Evolutionary conservation across 331 rosid species (phyloP), one percentile per base, ranked within the genome.

Genomic region (Erythrophleum ivorense): DNA sequence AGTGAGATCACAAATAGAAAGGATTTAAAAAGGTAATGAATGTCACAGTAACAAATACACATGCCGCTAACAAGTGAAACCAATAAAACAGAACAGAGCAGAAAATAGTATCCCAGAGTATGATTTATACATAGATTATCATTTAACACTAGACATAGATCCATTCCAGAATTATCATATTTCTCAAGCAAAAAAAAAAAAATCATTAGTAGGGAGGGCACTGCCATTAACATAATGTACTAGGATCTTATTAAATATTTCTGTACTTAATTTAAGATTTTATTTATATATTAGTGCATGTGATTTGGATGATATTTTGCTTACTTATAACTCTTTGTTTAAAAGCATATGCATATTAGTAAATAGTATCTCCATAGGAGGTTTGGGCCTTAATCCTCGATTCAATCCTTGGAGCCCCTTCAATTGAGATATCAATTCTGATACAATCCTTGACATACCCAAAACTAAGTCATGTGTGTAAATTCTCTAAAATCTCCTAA

Each of bases 401-500:
- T 15, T 41, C 36, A 48, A 78, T 54, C 5, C 41, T 21, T 16
- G 29, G n/a, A 36, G 45, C 31, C 66, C 64, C 60, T 75, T 10
- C 9, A 73, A 45, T 40, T 24, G 38, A 43, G 29, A 53, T 74
- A 38, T 38, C 24, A 3, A 74, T 49, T 55, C 15, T 74, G 66
- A 38, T 74, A 55, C 9, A 46, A 52, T 40, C 49, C n/a, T 49
- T 29, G 75, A 60, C 81, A 41, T 59, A 67, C 67, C 49, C 58
- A 34, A 78, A 53, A 73, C 12, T 18, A 50, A 11, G 80, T 73
- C 58, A n/a, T n/a, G 34, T 14, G 24, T 48, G 16, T 73, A 63
- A 46, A 43, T 50, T 63, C 45, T 62, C 63, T 31, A 75, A 62
- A 79, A 59, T 55, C 66, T 18, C 72, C 16, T 24, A 63, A 80